Evolutionary conservation across 176 grass and related monocot genomes (phyloP).

Genomic region (Hyparrhenia diplandra): DNA sequence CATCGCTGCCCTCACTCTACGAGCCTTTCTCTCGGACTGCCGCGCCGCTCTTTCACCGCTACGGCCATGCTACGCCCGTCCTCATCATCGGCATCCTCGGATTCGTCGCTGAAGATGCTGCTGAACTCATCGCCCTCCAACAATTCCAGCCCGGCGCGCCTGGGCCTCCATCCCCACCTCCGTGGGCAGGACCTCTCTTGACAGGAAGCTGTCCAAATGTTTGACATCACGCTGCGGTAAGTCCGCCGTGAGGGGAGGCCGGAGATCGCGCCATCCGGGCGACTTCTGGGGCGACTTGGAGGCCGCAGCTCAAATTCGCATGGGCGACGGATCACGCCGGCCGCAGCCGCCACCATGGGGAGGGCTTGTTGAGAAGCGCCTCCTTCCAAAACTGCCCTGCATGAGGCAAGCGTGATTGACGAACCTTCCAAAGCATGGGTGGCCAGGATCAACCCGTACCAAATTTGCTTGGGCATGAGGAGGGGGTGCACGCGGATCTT

Average conservation of each 20-base stretch:
- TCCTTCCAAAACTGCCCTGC: too few species aligned
- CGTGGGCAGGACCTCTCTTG: constrained; percentile 20
- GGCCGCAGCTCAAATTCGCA: constrained; percentile 67
- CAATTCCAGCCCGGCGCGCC: constrained; percentile 8
- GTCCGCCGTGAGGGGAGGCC: background rate
- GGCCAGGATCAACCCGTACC: too few species aligned
- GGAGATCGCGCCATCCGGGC: constrained; percentile 40
- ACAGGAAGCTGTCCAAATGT: constrained; percentile 16
- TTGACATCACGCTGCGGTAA: background rate
- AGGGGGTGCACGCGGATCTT: too few species aligned
- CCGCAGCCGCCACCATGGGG: constrained; percentile 67
- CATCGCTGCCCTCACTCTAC: constrained; percentile 51
- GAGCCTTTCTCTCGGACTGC: constrained; percentile 61
- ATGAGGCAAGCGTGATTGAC: too few species aligned
- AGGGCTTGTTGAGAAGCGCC: constrained; percentile 48
- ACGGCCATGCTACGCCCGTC: constrained; percentile 21
- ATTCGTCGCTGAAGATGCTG: constrained; percentile 46
- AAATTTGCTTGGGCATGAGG: too few species aligned
- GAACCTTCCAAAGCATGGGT: too few species aligned
- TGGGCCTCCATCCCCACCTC: constrained; percentile 20
- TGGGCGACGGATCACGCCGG: constrained; percentile 79
- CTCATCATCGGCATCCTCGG: constrained; percentile 5
- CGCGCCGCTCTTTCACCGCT: constrained; percentile 59
- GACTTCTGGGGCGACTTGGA: constrained; percentile 72
- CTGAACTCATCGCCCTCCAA: constrained; percentile 22